Evolutionary conservation across 2,329 filamentous ascomycete genomes (phyloP), one percentile per base, ranked within the genome.

Genomic region (Colletotrichum cordylinicola): DNA sequence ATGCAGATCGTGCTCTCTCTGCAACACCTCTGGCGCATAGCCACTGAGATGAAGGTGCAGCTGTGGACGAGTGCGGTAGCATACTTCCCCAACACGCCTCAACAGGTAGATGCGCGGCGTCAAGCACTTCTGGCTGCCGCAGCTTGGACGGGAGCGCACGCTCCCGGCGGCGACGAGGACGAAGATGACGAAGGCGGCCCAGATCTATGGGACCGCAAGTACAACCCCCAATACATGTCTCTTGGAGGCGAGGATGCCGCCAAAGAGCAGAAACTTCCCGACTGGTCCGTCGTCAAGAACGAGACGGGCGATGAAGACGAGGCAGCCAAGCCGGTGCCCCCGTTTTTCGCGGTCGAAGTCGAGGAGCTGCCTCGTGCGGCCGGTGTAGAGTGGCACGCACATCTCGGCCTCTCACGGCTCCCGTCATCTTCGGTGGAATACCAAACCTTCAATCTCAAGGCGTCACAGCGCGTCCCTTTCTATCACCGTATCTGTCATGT

Each of bases 11-110:
- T 91, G 1, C 88, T 99, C 6, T 91, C 96, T 2, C 87, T 98
- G 15, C 97, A 99, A 83, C 96, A 98, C 83, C 90, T 98, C 29
- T 96, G 94, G 92, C 92, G 96, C 52, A 93, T 99, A 68, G 96
- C 93, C 1, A 83, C 88, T 58, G 93, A 93, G 55, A 93, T 94
- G 87, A 87, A 91, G 70, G 92, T 98, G 4, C 88, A 91, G 72
- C 93, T 92, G 87, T 98, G 95, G 94, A 90, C 91, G 6, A 93
- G 92, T 76, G 94, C 90, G 2, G 91, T 98, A 64, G 95, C 93
- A 0, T 98, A 95, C 82, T 89, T 98, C 72, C 88, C 92, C 3
- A 81, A 81, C 43, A 80, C 82, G 15, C 58, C 78, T 10, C 80
- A 82, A 60, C 55, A 79, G 43, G 75, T 77, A n/a, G 78, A 78